phyloP scores from a whole-genome alignment of 2,329 filamentous ascomycete species.

The Nigrospora osmanthi region DNA sequence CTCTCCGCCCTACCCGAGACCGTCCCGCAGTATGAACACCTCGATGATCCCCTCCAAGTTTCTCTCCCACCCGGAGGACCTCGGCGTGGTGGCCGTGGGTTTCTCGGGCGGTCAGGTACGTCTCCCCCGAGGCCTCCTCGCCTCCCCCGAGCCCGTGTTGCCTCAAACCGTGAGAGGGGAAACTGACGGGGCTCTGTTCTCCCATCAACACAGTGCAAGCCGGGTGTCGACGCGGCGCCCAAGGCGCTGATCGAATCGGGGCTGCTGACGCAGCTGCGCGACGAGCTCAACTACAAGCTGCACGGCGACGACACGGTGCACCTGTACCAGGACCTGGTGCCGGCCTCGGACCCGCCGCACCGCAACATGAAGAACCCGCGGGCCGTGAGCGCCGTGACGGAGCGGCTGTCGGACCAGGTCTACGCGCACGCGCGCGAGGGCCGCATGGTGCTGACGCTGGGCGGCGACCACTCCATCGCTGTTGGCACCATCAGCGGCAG shows the following conservation, averaged over 20 bases:
- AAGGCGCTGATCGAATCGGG: constrained; percentile 83
- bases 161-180: neutral
- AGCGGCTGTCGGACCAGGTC: constrained; percentile 72
- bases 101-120: constrained; percentile 93
- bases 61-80: constrained; percentile 67
- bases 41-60: constrained; percentile 61
- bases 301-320: constrained; percentile 79
- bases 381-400: constrained; percentile 77
- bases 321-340: constrained; percentile 69
- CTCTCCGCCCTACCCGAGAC: neutral
- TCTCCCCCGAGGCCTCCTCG: constrained; percentile 1
- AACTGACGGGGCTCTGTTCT: neutral
- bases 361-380: constrained; percentile 92
- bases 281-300: constrained; percentile 84
- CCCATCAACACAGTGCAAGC: constrained; percentile 58
- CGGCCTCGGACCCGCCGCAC: constrained; percentile 66
- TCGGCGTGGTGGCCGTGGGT: constrained; percentile 89
- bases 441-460: constrained; percentile 83
- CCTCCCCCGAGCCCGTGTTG: no score
- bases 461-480: constrained; percentile 93
- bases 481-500: constrained; percentile 88
- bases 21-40: constrained; percentile 35
- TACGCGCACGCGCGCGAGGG: constrained; percentile 80
- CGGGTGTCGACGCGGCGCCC: constrained; percentile 85
- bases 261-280: constrained; percentile 71